phyloP scores from a whole-genome alignment of 202 grass and related monocot species.

The Setaria italica region DNA sequence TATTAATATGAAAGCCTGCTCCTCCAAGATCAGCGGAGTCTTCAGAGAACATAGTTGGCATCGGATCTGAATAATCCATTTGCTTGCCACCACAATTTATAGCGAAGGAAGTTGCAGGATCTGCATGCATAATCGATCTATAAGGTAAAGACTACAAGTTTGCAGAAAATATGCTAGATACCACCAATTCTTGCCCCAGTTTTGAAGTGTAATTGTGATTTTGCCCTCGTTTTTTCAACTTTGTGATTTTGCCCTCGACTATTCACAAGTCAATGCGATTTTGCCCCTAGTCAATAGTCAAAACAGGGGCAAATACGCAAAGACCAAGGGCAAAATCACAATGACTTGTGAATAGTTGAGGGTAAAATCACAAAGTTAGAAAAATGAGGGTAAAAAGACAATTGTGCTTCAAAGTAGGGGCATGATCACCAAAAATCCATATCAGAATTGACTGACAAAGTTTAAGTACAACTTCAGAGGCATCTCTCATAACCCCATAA shows the following conservation, averaged over 20 bases:
- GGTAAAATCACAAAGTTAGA: too few relatives aligned
- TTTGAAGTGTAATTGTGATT: too few relatives aligned
- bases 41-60: conserved; percentile 28
- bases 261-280: too few relatives aligned
- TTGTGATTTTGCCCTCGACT: too few relatives aligned
- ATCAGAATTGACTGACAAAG: not conserved
- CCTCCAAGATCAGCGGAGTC: conserved; percentile 51
- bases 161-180: conserved; percentile 13
- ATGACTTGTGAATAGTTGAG: too few relatives aligned
- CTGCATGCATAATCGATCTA: conserved; percentile 38
- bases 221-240: too few relatives aligned
- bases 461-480: not conserved
- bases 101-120: conserved; percentile 34
- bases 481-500: not conserved
- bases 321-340: too few relatives aligned
- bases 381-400: too few relatives aligned
- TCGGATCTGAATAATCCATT: not conserved
- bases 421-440: not conserved
- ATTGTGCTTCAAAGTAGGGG: too few relatives aligned
- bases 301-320: too few relatives aligned
- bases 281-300: too few relatives aligned
- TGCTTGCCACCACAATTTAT: conserved; percentile 65
- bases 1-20: conserved; percentile 52
- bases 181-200: too few relatives aligned
- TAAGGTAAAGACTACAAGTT: not conserved